Base-by-base conservation (phyloP, 192 early-diverging fungal species). In the Spizellomyces punctatus region DNA sequence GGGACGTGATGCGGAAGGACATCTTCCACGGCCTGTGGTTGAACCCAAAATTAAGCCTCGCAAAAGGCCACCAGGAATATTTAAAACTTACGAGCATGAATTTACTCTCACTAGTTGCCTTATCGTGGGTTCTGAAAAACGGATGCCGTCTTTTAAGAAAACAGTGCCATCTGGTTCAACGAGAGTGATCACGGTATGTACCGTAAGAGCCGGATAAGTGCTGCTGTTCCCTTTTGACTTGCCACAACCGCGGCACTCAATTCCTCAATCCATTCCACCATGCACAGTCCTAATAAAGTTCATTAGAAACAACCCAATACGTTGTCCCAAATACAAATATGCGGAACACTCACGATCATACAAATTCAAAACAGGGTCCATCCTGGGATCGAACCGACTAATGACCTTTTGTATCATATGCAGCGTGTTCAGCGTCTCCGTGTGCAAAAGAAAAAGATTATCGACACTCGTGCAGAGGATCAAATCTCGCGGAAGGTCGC, bases 181-280 rank as follows among this genome's bases (percentile, higher is more conserved):
- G 27, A 3, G 3, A 36, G 3, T 36, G 27, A 36, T 36, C 27
- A 36, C 27, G 27, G 27, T 36, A 0, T 36, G 27, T 36, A 36
- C 27, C 27, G 50, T 4, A 47, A 21, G 22, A 74, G 21, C 8
- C 72, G 17, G 22, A 74, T 64, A n/a, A 74, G 6, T 5, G 72
- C 72, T 45, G 67, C 67, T 10, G 57, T 43, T 5, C 72, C 72
- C 27, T 63, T 74, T 42, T 74, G 72, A 17, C 55, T 67, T 6
- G 66, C 72, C 17, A 74, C 66, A 1, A 74, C 65, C n/a, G 66
- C 65, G 46, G 16, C 55, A 49, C 72, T 55, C 27, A 74, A 61
- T 41, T 67, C 63, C 0, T 14, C 22, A 36, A 74, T 55, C 6
- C 52, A 45, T 52, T 59, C 72, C 41, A 74, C 10, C 6, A 74